phyloP scores from a whole-genome alignment of 257 asterid species.

The Solanum pinnatisectum region DNA sequence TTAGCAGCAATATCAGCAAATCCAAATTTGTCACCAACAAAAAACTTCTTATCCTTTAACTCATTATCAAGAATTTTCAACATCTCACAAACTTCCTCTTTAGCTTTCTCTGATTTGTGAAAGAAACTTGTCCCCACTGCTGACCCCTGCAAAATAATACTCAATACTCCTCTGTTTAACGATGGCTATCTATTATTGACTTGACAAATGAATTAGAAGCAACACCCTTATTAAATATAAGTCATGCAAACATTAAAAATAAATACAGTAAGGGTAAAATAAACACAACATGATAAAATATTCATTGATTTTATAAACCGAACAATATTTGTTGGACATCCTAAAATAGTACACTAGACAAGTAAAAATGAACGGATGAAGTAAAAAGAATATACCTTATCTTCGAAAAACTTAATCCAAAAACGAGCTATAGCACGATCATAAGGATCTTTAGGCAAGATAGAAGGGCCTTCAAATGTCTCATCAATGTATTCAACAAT shows the following conservation, averaged over 20 bases:
- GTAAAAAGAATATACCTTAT: background rate
- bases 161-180: no score
- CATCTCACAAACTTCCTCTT: background rate
- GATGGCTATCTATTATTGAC: no score
- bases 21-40: background rate
- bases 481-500: background rate
- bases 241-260: background rate
- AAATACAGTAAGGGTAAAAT: background rate
- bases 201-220: rapidly evolving
- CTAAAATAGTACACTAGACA: rapidly evolving
- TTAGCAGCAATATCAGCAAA: background rate
- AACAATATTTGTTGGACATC: rapidly evolving
- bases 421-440: background rate
- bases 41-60: background rate
- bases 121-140: background rate
- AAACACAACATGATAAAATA: background rate
- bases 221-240: no score
- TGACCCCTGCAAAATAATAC: background rate
- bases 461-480: background rate
- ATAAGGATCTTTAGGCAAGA: background rate
- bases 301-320: no score
- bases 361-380: rapidly evolving
- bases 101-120: background rate
- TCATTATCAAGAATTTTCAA: background rate
- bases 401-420: background rate